A percentile compares a stretch with the other conserved stretches of the same genome.
phyloP scores from a whole-genome alignment of 2,329 filamentous ascomycete genomes.

The Pestalotiopsis sp. region DNA sequence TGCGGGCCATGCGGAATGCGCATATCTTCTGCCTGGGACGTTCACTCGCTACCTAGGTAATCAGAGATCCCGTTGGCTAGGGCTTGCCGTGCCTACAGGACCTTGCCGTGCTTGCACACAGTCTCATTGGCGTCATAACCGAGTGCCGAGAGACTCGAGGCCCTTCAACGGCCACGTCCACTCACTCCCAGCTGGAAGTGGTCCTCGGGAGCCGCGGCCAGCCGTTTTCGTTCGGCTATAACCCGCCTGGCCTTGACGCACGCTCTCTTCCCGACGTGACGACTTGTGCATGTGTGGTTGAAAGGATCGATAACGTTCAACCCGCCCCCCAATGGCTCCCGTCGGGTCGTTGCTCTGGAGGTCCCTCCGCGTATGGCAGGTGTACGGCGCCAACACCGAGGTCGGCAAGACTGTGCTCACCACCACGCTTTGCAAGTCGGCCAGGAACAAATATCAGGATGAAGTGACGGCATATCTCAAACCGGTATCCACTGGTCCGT shows the following conservation, averaged over 20 bases:
- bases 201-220: not conserved
- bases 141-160: not conserved
- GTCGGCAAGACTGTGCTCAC: constrained; percentile 84
- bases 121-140: not conserved
- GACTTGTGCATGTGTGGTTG: not conserved
- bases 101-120: not conserved
- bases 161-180: not conserved
- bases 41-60: not conserved
- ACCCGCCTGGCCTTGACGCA: not conserved
- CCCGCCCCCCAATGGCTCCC: constrained; percentile 37
- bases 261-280: not conserved
- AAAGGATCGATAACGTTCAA: not conserved
- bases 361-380: constrained; percentile 67
- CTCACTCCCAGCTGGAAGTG: not conserved
- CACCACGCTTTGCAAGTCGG: constrained; percentile 68
- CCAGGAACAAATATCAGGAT: constrained; percentile 43
- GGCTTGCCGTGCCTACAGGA: not conserved
- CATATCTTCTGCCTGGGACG: not conserved
- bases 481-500: constrained; percentile 76
- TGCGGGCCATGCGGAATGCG: not conserved
- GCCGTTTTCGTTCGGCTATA: not conserved
- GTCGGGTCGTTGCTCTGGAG: constrained; percentile 66
- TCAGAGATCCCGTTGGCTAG: not conserved
- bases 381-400: constrained; percentile 82
- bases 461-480: constrained; percentile 69